Conservation (phyloP, 352 stramenopile genomes). For the Globisporangium sylvaticum region DNA sequence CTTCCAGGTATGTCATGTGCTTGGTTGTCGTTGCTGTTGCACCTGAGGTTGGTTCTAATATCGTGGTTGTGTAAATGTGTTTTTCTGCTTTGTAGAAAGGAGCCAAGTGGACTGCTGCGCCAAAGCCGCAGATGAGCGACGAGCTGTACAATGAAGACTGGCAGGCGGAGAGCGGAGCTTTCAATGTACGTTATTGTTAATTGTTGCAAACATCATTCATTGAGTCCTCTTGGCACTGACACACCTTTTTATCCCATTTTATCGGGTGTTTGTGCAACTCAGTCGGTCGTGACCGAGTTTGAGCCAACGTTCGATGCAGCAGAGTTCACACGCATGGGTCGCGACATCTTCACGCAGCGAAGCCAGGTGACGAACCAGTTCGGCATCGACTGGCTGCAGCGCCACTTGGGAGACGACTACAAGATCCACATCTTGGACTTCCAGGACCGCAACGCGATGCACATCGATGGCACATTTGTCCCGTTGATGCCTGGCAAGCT, state of each 20-base stretch:
- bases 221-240: background rate
- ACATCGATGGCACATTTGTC: conserved; percentile 89
- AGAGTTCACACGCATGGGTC: conserved; percentile 89
- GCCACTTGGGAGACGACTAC: conserved; percentile 85
- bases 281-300: conserved; percentile 87
- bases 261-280: background rate
- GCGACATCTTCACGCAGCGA: conserved; percentile 89
- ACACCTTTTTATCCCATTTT: no score
- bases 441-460: conserved; percentile 89
- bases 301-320: conserved; percentile 87
- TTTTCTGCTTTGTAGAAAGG: conserved; percentile 34
- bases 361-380: conserved; percentile 91
- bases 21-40: background rate
- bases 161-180: conserved; percentile 67
- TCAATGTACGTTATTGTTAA: conserved; percentile 46
- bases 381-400: conserved; percentile 87
- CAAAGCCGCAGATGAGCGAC: conserved; percentile 89
- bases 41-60: background rate
- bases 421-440: conserved; percentile 87
- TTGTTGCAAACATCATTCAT: background rate
- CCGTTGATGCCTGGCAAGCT: conserved; percentile 84
- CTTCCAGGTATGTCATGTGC: conserved; percentile 48
- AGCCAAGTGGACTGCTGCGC: conserved; percentile 85
- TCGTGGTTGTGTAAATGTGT: background rate
- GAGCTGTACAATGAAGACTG: conserved; percentile 88